These are phyloP conservation scores for Pyrenochaeta sp. DNA, from an alignment of 2,329 filamentous ascomycete species.

Conservation along the genomic window DNA sequence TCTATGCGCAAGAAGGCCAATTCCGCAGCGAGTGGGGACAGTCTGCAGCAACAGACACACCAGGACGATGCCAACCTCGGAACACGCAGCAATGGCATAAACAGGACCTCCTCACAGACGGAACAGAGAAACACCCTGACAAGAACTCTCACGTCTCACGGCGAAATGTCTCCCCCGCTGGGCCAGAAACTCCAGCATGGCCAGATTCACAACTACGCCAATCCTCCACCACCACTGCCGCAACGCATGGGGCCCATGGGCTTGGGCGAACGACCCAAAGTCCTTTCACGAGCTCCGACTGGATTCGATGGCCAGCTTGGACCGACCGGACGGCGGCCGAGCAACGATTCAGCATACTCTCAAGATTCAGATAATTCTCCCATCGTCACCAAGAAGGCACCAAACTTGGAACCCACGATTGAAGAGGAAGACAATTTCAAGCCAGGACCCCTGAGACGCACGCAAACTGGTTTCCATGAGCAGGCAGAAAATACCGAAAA, in stretches of 20 bases:
- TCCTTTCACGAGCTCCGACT: constrained; percentile 41
- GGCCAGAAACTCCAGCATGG: constrained; percentile 47
- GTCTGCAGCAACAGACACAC: constrained; percentile 22
- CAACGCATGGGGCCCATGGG: constrained; percentile 45
- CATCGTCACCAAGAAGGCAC: constrained; percentile 27
- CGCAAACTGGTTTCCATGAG: constrained; percentile 62
- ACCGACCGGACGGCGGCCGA: constrained; percentile 24
- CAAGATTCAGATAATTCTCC: constrained; percentile 42
- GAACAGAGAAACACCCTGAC: constrained; percentile 41
- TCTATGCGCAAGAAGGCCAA: constrained; percentile 61
- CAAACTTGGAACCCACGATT: constrained; percentile 36
- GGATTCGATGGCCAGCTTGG: constrained; percentile 39
- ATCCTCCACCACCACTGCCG: constrained; percentile 34
- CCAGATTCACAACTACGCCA: constrained; percentile 42
- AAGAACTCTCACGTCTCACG: constrained; percentile 41
- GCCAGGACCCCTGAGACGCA: constrained; percentile 63
- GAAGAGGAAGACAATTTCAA: constrained; percentile 58
- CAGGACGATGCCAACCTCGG: constrained; percentile 42
- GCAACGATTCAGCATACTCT: constrained; percentile 43
- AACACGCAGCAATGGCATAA: constrained; percentile 34
- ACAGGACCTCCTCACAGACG: constrained; percentile 34
- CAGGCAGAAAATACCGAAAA: constrained; percentile 24
- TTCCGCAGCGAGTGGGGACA: constrained; percentile 24
- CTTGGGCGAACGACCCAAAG: constrained; percentile 41
- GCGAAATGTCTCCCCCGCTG: constrained; percentile 47